Percentiles rank a stretch among this genome's conserved stretches.
These are phyloP conservation scores for Pholiota molesta DNA, from an alignment of 768 basidiomycete species.

Conservation along the genomic window DNA sequence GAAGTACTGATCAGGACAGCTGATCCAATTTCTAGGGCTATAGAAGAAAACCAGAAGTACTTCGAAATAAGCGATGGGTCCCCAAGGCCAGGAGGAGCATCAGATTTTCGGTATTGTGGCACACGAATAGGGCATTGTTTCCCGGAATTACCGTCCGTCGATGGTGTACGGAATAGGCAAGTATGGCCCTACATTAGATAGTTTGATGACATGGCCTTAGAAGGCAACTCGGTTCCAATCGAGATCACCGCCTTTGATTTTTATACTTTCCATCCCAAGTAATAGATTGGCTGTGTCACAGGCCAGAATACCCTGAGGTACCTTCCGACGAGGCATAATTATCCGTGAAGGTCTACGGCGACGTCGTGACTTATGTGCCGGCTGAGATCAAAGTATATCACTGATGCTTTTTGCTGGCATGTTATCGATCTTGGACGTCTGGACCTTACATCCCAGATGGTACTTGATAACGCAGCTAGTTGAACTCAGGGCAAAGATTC, in stretches of 20 bases:
- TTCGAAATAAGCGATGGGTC: not conserved
- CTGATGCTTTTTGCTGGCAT: slow-evolving; percentile 16
- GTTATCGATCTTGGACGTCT: slow-evolving; percentile 22
- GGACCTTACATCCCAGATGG: slow-evolving; percentile 20
- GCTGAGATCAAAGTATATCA: slow-evolving; percentile 10
- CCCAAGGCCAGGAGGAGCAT: not conserved
- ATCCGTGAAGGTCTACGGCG: slow-evolving; percentile 30
- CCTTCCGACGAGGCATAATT: slow-evolving; percentile 26
- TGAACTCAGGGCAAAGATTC: slow-evolving; percentile 28
- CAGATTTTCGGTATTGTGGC: slow-evolving; percentile 21
- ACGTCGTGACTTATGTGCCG: slow-evolving; percentile 2
- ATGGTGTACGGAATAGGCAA: slow-evolving; percentile 9
- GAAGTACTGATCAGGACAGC: not conserved
- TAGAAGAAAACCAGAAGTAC: not conserved
- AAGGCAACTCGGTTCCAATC: slow-evolving; percentile 24
- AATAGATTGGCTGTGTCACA: not conserved
- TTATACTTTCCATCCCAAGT: not conserved
- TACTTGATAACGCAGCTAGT: slow-evolving; percentile 20
- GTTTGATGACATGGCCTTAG: slow-evolving; percentile 15
- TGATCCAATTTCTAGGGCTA: not conserved
- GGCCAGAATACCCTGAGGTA: slow-evolving; percentile 5
- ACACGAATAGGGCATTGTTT: slow-evolving; percentile 8
- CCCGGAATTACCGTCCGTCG: slow-evolving; percentile 9
- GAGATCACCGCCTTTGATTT: slow-evolving; percentile 11
- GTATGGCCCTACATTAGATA: slow-evolving; percentile 5